These are phyloP conservation scores for Pyrus hybrid DNA, from an alignment of 331 rosid species.

Conservation along the genomic window DNA sequence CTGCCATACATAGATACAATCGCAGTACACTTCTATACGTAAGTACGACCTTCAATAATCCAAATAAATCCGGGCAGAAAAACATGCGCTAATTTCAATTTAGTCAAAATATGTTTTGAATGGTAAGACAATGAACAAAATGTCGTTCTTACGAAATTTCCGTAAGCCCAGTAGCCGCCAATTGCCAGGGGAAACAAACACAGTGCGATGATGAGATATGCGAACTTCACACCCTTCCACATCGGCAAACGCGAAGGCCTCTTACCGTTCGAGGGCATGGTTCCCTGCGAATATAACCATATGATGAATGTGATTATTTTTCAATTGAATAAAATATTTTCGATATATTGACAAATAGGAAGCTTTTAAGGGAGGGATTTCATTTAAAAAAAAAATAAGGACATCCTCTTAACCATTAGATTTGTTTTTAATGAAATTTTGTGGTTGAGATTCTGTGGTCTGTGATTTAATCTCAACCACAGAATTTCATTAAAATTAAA, in stretches of 20 bases:
- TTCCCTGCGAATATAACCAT: slow-evolving; percentile 33
- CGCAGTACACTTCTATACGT: neutral
- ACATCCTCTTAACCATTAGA: no score
- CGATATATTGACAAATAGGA: no score
- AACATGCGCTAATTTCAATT: neutral
- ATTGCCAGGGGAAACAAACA: slow-evolving; percentile 65
- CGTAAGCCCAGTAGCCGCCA: slow-evolving; percentile 62
- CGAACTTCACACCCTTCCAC: slow-evolving; percentile 66
- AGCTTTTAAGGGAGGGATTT: no score
- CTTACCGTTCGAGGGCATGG: slow-evolving; percentile 48
- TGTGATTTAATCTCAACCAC: no score
- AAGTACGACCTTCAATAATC: neutral
- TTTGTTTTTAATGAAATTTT: no score
- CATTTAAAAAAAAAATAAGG: no score
- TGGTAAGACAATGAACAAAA: neutral
- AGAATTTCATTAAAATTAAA: no score
- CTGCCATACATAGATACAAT: slow-evolving; percentile 19
- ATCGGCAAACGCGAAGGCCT: slow-evolving; percentile 51
- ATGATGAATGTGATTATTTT: no score
- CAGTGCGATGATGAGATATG: slow-evolving; percentile 49
- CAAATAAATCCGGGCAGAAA: neutral
- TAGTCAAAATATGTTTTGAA: neutral
- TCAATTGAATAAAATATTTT: no score
- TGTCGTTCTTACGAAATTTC: slow-evolving; percentile 35
- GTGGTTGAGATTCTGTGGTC: no score